Conservation (phyloP, 2,329 filamentous ascomycete genomes). For the Aspergillus sojae region DNA sequence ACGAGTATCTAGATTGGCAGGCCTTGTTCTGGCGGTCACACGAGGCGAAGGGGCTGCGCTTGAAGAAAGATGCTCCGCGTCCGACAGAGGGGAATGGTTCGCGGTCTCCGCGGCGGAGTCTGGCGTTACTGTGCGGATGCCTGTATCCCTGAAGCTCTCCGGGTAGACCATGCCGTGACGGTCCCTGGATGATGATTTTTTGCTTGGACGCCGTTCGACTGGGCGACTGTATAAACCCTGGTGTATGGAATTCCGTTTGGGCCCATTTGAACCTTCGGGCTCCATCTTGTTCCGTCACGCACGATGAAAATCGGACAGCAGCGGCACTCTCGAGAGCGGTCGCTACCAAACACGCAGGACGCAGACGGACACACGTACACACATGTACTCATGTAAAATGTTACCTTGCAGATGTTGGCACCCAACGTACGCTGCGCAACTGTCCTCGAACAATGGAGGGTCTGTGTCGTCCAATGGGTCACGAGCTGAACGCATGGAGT, state of each 20-base stretch:
- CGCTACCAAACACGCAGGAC: constrained; percentile 29
- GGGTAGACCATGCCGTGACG: constrained; percentile 50
- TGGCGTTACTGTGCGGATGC: constrained; percentile 51
- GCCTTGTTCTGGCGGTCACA: constrained; percentile 36
- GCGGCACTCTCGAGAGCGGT: constrained; percentile 25
- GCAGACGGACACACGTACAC: constrained; percentile 27
- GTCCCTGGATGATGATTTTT: constrained; percentile 51
- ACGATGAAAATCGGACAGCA: constrained; percentile 24
- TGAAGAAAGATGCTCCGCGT: constrained; percentile 36
- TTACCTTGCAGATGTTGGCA: constrained; percentile 29
- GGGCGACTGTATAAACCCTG: constrained; percentile 42
- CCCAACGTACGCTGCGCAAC: constrained; percentile 30
- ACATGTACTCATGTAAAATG: constrained; percentile 22
- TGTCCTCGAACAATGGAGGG: constrained; percentile 37
- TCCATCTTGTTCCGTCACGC: constrained; percentile 40
- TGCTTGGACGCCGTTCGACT: constrained; percentile 49
- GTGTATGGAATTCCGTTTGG: constrained; percentile 44
- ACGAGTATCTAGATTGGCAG: constrained; percentile 36
- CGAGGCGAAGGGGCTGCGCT: constrained; percentile 41
- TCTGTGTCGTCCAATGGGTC: constrained; percentile 34
- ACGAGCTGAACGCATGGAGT: constrained; percentile 46
- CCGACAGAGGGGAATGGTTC: constrained; percentile 43
- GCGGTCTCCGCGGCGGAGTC: constrained; percentile 41
- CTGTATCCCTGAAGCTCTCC: constrained; percentile 47
- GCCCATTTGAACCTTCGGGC: constrained; percentile 43